phyloP scores from a whole-genome alignment of 2,329 filamentous ascomycete species.

The Alternaria ventricosa region DNA sequence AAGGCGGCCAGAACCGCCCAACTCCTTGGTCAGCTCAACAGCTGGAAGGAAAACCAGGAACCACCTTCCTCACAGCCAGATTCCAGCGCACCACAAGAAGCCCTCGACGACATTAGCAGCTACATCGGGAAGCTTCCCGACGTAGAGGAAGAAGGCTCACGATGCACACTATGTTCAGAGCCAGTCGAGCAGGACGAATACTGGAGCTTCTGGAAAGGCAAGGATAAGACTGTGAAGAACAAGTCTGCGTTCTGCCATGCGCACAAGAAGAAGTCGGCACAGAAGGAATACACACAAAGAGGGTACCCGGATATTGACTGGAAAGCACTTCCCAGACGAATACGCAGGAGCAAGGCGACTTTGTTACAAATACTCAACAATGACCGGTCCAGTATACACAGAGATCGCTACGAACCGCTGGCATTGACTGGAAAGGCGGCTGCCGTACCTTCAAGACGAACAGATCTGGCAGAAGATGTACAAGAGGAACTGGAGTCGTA shows the following conservation, averaged over 20 bases:
- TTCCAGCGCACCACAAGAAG: constrained; percentile 24
- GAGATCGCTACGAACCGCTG: constrained; percentile 29
- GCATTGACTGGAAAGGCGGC: constrained; percentile 36
- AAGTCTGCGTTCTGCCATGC: constrained; percentile 54
- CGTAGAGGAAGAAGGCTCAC: constrained; percentile 24
- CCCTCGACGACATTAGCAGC: constrained; percentile 21
- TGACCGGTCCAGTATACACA: constrained; percentile 17
- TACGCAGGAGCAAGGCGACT: constrained; percentile 61
- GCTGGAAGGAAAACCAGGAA: constrained; percentile 19
- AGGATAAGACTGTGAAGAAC: constrained; percentile 54
- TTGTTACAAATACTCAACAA: constrained; percentile 68
- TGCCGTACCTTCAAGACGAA: constrained; percentile 44
- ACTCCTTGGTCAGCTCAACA: constrained; percentile 23
- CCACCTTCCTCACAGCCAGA: constrained; percentile 22
- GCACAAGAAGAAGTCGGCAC: constrained; percentile 42
- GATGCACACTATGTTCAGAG: constrained; percentile 72
- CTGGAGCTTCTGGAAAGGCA: constrained; percentile 48
- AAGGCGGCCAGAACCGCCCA: constrained; percentile 12
- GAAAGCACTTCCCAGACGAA: constrained; percentile 64
- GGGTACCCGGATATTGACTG: constrained; percentile 78
- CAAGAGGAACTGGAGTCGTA: constrained; percentile 36
- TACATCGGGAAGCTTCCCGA: constrained; percentile 25
- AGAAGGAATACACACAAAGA: constrained; percentile 56
- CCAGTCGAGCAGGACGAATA: constrained; percentile 64
- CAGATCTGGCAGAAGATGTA: constrained; percentile 51